Evolutionary conservation across 768 basidiomycete species (phyloP).

Genomic region (Leucosporidium creatinivorum): DNA sequence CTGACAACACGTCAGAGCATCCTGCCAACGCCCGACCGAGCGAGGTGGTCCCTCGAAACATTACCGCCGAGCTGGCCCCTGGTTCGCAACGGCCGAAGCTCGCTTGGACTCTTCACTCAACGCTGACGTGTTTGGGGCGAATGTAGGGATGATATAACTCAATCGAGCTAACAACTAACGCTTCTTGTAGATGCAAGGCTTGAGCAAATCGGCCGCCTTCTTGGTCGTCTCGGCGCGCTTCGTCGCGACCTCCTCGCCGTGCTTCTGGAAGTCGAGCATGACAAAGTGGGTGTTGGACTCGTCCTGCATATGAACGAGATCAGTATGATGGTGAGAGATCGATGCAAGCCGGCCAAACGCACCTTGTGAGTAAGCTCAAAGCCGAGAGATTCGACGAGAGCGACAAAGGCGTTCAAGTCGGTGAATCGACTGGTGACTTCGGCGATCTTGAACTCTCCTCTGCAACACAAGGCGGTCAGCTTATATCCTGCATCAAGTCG

Average conservation of each 20-base stretch:
- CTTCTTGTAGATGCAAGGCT: conserved; percentile 88
- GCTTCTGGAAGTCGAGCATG: conserved; percentile 71
- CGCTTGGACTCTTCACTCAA: too few species aligned
- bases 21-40: too few species aligned
- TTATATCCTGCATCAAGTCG: too few species aligned
- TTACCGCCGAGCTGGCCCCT: too few species aligned
- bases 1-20: too few species aligned
- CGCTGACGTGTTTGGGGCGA: too few species aligned
- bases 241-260: conserved; percentile 43
- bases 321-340: background rate
- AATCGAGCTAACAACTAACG: conserved; percentile 47
- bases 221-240: conserved; percentile 43
- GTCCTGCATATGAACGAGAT: conserved; percentile 50
- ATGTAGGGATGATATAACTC: too few species aligned
- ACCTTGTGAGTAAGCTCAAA: conserved; percentile 69
- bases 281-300: conserved; percentile 76
- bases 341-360: conserved; percentile 8
- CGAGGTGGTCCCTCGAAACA: too few species aligned
- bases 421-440: conserved; percentile 82
- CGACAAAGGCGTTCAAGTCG: conserved; percentile 58
- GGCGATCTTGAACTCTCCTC: conserved; percentile 76
- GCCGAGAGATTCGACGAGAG: conserved; percentile 59
- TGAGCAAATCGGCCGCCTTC: conserved; percentile 62
- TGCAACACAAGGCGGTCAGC: conserved; percentile 38
- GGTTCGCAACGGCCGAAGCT: too few species aligned